These are phyloP conservation scores for Scytalidium lignicola DNA, from an alignment of 2,329 filamentous ascomycete species.

Conservation along the genomic window DNA sequence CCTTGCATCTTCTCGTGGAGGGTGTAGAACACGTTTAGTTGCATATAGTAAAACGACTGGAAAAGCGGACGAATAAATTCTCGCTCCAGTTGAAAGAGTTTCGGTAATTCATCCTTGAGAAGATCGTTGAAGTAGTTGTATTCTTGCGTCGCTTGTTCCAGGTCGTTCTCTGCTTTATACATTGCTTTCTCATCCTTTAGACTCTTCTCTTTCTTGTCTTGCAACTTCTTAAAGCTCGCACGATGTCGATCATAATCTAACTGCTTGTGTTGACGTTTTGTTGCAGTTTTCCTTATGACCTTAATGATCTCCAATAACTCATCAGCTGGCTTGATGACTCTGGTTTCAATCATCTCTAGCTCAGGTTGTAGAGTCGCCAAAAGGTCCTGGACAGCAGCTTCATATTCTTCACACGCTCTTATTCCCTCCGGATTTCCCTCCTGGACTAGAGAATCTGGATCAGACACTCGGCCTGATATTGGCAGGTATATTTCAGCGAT, in stretches of 20 bases:
- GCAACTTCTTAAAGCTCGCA: conserved; percentile 80
- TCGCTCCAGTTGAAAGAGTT: conserved; percentile 81
- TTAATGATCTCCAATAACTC: conserved; percentile 95
- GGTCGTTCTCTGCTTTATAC: conserved; percentile 90
- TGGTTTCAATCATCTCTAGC: conserved; percentile 92
- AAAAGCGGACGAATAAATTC: conserved; percentile 97
- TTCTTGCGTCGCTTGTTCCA: conserved; percentile 88
- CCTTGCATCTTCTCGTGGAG: conserved; percentile 97
- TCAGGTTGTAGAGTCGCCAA: conserved; percentile 86
- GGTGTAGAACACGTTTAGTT: conserved; percentile 98
- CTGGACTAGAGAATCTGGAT: conserved; percentile 74
- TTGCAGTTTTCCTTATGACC: conserved; percentile 79
- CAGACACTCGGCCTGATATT: conserved; percentile 91
- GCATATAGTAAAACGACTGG: conserved; percentile 99
- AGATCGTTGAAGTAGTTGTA: conserved; percentile 98
- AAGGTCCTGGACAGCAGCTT: conserved; percentile 81
- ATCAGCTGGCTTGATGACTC: conserved; percentile 87
- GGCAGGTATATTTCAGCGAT: conserved; percentile 97
- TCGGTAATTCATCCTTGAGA: conserved; percentile 90
- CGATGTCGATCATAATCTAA: conserved; percentile 91
- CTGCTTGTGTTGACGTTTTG: conserved; percentile 95
- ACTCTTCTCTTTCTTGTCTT: conserved; percentile 95
- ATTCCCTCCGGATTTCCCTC: conserved; percentile 93
- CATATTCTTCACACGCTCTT: conserved; percentile 92
- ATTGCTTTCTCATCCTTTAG: conserved; percentile 96